phyloP scores from a whole-genome alignment of 2,329 filamentous ascomycete species.

The Podosphaera xanthii region DNA sequence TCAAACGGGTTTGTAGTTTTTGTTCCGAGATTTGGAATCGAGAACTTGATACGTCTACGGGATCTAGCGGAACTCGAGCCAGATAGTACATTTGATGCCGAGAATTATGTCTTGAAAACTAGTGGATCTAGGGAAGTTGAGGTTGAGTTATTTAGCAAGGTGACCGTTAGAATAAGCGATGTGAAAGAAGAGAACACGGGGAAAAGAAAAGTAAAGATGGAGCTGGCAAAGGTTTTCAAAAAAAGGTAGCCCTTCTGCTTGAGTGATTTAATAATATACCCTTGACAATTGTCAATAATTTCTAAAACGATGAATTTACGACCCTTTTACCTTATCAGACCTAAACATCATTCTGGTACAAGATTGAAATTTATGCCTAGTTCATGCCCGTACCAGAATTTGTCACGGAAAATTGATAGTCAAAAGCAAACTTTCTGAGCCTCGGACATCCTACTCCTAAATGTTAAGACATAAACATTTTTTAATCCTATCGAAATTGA shows the following conservation, averaged over 20 bases:
- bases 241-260: background rate
- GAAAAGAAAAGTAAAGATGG: conserved; percentile 73
- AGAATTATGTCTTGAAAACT: conserved; percentile 54
- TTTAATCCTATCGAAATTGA: too few species aligned
- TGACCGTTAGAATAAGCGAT: conserved; percentile 71
- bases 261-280: background rate
- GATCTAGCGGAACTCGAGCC: conserved; percentile 63
- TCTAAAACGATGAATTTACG: background rate
- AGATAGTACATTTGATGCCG: conserved; percentile 62
- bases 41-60: conserved; percentile 66
- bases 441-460: too few species aligned
- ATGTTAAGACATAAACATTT: too few species aligned
- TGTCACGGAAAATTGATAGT: too few species aligned
- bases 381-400: too few species aligned
- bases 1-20: conserved; percentile 95
- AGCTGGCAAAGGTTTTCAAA: conserved; percentile 25
- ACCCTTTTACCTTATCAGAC: background rate
- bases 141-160: conserved; percentile 79
- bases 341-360: background rate
- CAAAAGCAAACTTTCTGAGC: too few species aligned
- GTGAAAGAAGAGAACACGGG: conserved; percentile 89
- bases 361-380: too few species aligned
- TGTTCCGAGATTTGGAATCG: conserved; percentile 86
- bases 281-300: background rate
- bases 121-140: conserved; percentile 30